Percentiles rank a stretch among this genome's conserved stretches.
Conservation (phyloP, 2,329 filamentous ascomycete species). For the Claviceps spartinae region DNA sequence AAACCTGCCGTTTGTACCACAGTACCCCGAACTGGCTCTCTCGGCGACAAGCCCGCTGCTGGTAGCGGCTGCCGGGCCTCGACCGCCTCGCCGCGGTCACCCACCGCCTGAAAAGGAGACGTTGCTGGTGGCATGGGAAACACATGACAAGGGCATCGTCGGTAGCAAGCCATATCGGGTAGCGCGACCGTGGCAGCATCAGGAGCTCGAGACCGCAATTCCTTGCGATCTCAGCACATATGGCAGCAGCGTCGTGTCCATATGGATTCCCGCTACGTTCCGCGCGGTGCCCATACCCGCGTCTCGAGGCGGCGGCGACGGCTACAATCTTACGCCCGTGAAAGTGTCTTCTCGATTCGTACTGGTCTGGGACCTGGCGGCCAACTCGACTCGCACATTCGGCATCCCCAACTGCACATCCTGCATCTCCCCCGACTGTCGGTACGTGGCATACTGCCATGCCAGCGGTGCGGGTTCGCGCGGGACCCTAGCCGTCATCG, state of each 20-base stretch:
- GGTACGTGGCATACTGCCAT: slow-evolving; percentile 27
- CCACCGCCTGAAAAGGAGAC: slow-evolving; percentile 25
- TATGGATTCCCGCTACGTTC: slow-evolving; percentile 27
- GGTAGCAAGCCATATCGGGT: slow-evolving; percentile 22
- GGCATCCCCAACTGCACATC: slow-evolving; percentile 25
- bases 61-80: slow-evolving; percentile 24
- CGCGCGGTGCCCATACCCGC: slow-evolving; percentile 18
- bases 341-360: slow-evolving; percentile 21
- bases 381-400: slow-evolving; percentile 23
- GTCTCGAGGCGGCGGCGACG: slow-evolving; percentile 11
- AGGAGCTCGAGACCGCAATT: slow-evolving; percentile 25
- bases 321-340: slow-evolving; percentile 22
- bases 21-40: slow-evolving; percentile 26
- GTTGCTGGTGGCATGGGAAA: slow-evolving; percentile 26
- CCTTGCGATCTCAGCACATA: slow-evolving; percentile 23
- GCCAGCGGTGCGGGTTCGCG: slow-evolving; percentile 19
- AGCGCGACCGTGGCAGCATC: slow-evolving; percentile 23
- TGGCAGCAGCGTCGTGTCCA: slow-evolving; percentile 24
- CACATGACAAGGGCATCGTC: slow-evolving; percentile 13
- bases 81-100: slow-evolving; percentile 22
- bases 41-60: slow-evolving; percentile 26
- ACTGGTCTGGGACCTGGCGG: slow-evolving; percentile 26
- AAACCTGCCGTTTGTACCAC: slow-evolving; percentile 22
- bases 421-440: slow-evolving; percentile 27
- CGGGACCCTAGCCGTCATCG: slow-evolving; percentile 23